These are phyloP conservation scores for Tulasnella sp. DNA, from an alignment of 768 basidiomycete species.

Conservation along the genomic window DNA sequence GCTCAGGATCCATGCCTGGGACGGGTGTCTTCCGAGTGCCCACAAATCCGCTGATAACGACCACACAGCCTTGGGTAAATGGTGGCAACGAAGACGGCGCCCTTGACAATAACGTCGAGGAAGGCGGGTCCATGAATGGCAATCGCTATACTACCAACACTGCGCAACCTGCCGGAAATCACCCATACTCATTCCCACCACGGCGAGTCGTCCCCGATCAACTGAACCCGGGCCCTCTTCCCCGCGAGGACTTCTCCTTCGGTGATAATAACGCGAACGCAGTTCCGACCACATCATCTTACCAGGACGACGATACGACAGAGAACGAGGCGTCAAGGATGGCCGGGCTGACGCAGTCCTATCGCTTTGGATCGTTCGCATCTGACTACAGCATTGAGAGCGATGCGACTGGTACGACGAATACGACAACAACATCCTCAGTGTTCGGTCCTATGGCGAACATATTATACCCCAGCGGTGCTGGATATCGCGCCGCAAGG, in stretches of 20 bases:
- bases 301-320: not conserved
- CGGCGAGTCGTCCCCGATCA: constrained; percentile 2
- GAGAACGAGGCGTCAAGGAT: constrained; percentile 13
- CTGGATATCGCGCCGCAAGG: not conserved
- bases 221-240: constrained; percentile 17
- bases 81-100: not conserved
- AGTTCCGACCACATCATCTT: not conserved
- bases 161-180: not conserved
- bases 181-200: constrained; percentile 11
- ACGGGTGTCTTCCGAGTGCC: constrained; percentile 13
- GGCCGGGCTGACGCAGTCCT: constrained; percentile 10
- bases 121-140: not conserved
- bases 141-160: not conserved
- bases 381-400: constrained; percentile 9
- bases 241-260: constrained; percentile 18
- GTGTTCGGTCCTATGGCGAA: not conserved
- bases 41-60: not conserved
- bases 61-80: not conserved
- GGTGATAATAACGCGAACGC: constrained; percentile 6
- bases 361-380: constrained; percentile 19
- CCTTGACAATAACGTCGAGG: constrained; percentile 4
- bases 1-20: constrained; percentile 13
- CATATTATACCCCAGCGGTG: not conserved
- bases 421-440: constrained; percentile 7
- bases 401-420: constrained; percentile 13